Evolutionary conservation across 73 alveolate species (phyloP).

Genomic region (Tetrahymena malaccensis): DNA sequence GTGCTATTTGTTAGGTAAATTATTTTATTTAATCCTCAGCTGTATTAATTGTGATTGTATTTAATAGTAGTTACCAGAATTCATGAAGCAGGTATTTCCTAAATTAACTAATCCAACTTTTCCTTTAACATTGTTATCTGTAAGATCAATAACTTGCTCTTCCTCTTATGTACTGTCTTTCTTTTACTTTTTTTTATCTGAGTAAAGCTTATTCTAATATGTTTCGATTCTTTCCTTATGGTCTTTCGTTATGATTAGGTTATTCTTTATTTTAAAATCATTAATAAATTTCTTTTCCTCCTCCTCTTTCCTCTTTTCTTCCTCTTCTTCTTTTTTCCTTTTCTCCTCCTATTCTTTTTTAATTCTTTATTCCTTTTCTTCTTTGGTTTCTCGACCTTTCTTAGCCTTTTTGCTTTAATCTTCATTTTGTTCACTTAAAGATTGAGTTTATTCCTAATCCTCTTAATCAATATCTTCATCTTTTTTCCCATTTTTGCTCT

Average conservation of each 20-base stretch:
- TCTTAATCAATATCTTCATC: background rate
- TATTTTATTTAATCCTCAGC: background rate
- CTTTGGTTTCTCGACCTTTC: background rate
- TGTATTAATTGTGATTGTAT: background rate
- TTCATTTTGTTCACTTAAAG: background rate
- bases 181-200: background rate
- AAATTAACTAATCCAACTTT: background rate
- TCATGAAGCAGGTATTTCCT: background rate
- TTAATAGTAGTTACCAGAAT: background rate
- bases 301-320: background rate
- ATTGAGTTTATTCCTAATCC: background rate
- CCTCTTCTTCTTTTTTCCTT: background rate
- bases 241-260: background rate
- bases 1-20: background rate
- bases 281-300: background rate
- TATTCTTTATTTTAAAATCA: background rate
- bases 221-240: background rate
- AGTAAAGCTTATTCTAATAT: background rate
- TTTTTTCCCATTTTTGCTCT: background rate
- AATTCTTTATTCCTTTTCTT: background rate
- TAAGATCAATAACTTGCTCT: background rate
- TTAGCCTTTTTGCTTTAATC: background rate
- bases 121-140: background rate
- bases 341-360: background rate
- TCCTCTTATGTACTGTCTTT: background rate